Evolutionary conservation across 2,329 filamentous ascomycete genomes (phyloP), one percentile per base, ranked within the genome.

Genomic region (Exophiala viscosa): DNA sequence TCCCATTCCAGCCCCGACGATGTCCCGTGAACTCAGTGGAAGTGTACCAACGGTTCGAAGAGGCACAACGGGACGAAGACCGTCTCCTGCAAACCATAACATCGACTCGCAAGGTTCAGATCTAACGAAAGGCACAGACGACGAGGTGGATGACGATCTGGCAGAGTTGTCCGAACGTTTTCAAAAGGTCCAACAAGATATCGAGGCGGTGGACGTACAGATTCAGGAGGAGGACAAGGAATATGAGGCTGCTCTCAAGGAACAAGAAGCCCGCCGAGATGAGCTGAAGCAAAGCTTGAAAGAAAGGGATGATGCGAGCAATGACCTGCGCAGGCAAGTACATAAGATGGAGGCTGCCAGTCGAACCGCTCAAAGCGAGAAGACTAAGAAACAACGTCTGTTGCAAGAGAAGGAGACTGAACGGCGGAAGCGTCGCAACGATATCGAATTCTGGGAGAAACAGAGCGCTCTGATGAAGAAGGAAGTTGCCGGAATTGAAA

Each of bases 251-350:
- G 72, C 81, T 47, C 73, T 88, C 59, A 80, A 83, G 35, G 83
- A 88, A 40, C 67, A 96, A 31, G 82, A 85, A 49, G 84, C 84
- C 53, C 89, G 95, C 63, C 86, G 89, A 54, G 88, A 95, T 60
- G 81, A 86, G 45, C 84, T 96, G 67, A 85, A 81, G 63, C 85
- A 86, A 57, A 79, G 85, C 15, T 77, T 93, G 48, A 93, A 88
- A 67, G 89, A 95, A 65, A 96, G 95, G 68, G 92, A 97, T 60
- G 90, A 95, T 64, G 87, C 85, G 45, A 96, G 90, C 44, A 85
- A 88, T 40, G 90, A 90, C 65, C 72, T 96, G 48, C 89, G 87
- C 64, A 86, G 86, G 57, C 86, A 92, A 65, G 85, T 95, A 48
- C 85, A 88, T 47, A 83, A 82, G 41, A 83, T 91, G 5, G 90